phyloP scores from a whole-genome alignment of 2,329 filamentous ascomycete genomes.

The Lomentospora prolificans region DNA sequence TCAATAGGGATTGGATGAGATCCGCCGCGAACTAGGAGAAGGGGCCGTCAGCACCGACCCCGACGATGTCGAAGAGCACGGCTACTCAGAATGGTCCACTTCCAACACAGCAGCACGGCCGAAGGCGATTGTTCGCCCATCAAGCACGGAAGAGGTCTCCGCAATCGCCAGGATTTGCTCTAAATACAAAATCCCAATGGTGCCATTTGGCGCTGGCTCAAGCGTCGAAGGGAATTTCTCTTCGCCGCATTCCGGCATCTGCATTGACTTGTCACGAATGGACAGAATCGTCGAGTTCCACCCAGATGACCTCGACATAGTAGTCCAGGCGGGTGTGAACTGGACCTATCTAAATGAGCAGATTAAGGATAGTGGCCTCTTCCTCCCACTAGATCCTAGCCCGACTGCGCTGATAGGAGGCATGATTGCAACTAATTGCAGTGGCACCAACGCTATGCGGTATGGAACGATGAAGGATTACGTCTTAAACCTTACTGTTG shows the following conservation, averaged over 20 bases:
- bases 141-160: conserved; percentile 54
- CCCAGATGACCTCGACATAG: conserved; percentile 60
- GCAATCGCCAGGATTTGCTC: conserved; percentile 52
- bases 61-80: conserved; percentile 53
- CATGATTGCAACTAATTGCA: conserved; percentile 60
- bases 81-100: conserved; percentile 62
- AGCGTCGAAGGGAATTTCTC: conserved; percentile 64
- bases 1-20: conserved; percentile 43
- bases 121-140: conserved; percentile 56
- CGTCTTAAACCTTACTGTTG: conserved; percentile 62
- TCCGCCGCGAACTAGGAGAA: conserved; percentile 41
- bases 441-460: conserved; percentile 47
- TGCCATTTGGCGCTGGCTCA: conserved; percentile 65
- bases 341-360: conserved; percentile 59
- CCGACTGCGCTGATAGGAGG: conserved; percentile 49
- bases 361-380: conserved; percentile 52
- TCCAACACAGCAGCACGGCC: conserved; percentile 55
- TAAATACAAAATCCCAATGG: conserved; percentile 57
- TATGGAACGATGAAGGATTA: conserved; percentile 73
- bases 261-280: conserved; percentile 61
- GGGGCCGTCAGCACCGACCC: conserved; percentile 54
- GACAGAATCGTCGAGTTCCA: conserved; percentile 54
- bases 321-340: conserved; percentile 58
- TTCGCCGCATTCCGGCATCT: conserved; percentile 56
- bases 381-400: conserved; percentile 61